These are phyloP conservation scores for Diatrype stigma DNA, from an alignment of 2,329 filamentous ascomycete species.

Conservation along the genomic window DNA sequence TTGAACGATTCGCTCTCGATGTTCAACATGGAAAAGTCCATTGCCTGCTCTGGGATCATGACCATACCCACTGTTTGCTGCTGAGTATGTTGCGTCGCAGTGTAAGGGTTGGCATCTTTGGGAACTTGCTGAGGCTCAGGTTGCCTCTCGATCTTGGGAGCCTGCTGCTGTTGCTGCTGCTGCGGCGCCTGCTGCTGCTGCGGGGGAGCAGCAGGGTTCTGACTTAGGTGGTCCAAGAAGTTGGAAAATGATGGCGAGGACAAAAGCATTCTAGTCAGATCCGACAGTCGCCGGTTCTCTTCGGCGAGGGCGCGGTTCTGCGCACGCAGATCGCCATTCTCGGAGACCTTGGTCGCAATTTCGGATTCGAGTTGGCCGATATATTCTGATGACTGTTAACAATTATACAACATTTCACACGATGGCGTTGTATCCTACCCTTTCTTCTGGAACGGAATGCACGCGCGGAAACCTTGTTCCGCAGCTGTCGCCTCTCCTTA, in stretches of 20 bases:
- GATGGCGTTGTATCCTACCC: constrained; percentile 56
- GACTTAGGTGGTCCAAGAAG: constrained; percentile 69
- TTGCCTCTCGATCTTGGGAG: constrained; percentile 37
- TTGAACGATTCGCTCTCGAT: constrained; percentile 51
- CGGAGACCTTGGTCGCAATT: constrained; percentile 76
- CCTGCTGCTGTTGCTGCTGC: constrained; percentile 30
- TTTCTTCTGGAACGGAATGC: constrained; percentile 98
- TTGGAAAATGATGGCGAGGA: constrained; percentile 77
- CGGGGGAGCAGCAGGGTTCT: constrained; percentile 47
- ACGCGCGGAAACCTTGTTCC: constrained; percentile 96
- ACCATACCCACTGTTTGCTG: constrained; percentile 73
- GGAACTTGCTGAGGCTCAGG: constrained; percentile 48
- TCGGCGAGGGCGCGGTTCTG: constrained; percentile 80
- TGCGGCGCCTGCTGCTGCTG: constrained; percentile 30
- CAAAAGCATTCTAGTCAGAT: constrained; percentile 76
- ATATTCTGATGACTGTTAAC: constrained; percentile 75
- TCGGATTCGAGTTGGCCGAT: constrained; percentile 91
- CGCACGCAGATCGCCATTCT: constrained; percentile 73
- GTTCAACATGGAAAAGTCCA: constrained; percentile 71
- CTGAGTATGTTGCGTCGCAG: constrained; percentile 46
- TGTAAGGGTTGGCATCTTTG: constrained; percentile 65
- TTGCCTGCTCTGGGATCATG: constrained; percentile 73
- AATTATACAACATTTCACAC: constrained; percentile 2
- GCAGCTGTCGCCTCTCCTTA: constrained; percentile 91
- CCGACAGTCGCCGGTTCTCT: constrained; percentile 77